Percentiles rank a stretch among this genome's conserved stretches.
These are phyloP conservation scores for Backusella psychrophila DNA, from an alignment of 192 early-diverging fungal species.

Conservation along the genomic window DNA sequence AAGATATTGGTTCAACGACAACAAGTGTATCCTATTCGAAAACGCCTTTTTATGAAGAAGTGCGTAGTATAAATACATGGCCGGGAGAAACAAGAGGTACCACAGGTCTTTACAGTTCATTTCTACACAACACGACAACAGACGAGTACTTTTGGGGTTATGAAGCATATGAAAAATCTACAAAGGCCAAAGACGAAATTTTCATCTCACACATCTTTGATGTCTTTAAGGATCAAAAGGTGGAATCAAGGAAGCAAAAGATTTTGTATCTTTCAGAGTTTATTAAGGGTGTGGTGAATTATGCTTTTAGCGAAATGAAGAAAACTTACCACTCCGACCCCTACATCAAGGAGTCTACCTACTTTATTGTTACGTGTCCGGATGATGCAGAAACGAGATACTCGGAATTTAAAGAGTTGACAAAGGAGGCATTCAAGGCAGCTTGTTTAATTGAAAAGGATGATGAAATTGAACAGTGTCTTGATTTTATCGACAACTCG, in stretches of 20 bases:
- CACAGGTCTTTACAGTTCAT: constrained; percentile 88
- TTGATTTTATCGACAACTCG: neutral
- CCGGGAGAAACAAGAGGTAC: constrained; percentile 20
- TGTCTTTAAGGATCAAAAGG: neutral
- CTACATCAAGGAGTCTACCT: neutral
- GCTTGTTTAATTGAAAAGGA: neutral
- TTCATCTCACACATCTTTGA: neutral
- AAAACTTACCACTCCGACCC: neutral
- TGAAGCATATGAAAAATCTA: neutral
- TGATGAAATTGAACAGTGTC: neutral
- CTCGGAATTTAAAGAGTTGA: neutral
- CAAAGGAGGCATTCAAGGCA: neutral
- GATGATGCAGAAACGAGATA: neutral
- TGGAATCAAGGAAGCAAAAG: neutral
- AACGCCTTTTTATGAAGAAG: neutral
- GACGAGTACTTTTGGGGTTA: neutral
- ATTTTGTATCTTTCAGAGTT: neutral
- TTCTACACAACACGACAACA: neutral
- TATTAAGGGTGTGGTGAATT: neutral
- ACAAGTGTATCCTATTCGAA: neutral
- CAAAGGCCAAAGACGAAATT: neutral
- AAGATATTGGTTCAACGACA: neutral
- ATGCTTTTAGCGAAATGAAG: neutral
- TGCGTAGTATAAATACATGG: neutral
- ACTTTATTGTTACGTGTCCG: neutral